Evolutionary conservation across 1,284 basidiomycete genomes (phyloP).

Genomic region (Rhodotorula sp.): DNA sequence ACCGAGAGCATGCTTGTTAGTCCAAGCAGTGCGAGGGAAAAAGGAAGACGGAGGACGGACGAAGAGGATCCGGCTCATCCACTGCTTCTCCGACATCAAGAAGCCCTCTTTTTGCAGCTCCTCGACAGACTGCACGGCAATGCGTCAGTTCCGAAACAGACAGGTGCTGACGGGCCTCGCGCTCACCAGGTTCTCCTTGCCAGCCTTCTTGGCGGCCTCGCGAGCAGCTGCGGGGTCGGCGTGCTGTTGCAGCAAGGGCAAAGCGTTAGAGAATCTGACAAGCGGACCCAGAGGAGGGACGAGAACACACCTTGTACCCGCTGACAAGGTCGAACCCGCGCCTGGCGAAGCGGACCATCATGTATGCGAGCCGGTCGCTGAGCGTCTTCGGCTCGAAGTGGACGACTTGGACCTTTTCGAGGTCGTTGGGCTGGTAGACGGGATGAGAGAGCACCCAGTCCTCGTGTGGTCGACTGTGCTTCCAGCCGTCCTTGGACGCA

Average conservation of each 20-base stretch:
- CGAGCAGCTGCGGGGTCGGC: constrained; percentile 46
- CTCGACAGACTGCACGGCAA: background rate
- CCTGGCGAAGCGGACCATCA: constrained; percentile 63
- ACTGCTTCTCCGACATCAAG: constrained; percentile 68
- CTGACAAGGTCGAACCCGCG: constrained; percentile 67
- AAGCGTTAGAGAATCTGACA: too few species aligned
- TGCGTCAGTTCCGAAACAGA: too few species aligned
- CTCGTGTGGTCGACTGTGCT: constrained; percentile 24
- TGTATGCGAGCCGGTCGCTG: constrained; percentile 68
- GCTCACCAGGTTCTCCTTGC: constrained; percentile 29
- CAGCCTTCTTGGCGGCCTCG: constrained; percentile 20
- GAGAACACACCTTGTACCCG: constrained; percentile 61
- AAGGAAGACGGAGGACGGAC: background rate
- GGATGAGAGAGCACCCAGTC: constrained; percentile 77
- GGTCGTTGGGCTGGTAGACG: constrained; percentile 66
- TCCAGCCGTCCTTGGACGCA: constrained; percentile 1
- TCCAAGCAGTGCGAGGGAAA: background rate
- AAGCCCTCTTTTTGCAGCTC: constrained; percentile 26
- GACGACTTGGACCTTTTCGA: constrained; percentile 76
- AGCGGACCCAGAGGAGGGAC: too few species aligned
- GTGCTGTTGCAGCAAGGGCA: constrained; percentile 49
- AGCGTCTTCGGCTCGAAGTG: constrained; percentile 65
- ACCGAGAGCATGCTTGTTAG: background rate
- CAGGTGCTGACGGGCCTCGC: too few species aligned
- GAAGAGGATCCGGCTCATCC: constrained; percentile 81